Conservation (phyloP, 108 stramenopile species). For the Aurantiochytrium sp. region DNA sequence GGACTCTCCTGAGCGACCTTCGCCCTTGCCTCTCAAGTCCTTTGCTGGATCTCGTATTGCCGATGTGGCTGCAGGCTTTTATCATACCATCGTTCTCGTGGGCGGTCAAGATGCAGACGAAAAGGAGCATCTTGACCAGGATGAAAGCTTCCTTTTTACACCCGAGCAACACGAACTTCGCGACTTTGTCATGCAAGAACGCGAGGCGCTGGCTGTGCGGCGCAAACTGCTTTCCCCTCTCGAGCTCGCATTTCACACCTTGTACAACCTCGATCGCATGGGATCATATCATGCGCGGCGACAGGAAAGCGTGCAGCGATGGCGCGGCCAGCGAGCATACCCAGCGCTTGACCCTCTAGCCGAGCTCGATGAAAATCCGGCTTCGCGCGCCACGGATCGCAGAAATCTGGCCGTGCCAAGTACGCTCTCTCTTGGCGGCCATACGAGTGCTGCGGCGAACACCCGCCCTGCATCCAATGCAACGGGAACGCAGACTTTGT, state of each 20-base stretch:
- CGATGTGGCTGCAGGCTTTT: slow-evolving; percentile 53
- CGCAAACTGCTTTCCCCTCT: background rate
- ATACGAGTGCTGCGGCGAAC: background rate
- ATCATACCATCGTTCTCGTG: slow-evolving; percentile 49
- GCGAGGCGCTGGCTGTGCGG: background rate
- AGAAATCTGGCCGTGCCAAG: too few relatives aligned
- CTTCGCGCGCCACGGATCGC: too few relatives aligned
- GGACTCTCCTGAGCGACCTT: slow-evolving; percentile 45
- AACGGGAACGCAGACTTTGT: background rate
- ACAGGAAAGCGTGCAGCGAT: background rate
- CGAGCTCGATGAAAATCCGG: background rate
- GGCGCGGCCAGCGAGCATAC: background rate
- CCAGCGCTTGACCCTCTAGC: background rate
- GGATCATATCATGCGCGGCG: background rate
- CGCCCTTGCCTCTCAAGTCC: slow-evolving; percentile 38
- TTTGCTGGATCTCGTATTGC: slow-evolving; percentile 46
- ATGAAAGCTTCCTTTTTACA: background rate
- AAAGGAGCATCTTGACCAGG: background rate
- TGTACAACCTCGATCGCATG: background rate
- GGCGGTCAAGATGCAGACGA: slow-evolving; percentile 12
- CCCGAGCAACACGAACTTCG: background rate
- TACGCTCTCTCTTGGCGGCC: background rate
- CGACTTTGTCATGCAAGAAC: background rate
- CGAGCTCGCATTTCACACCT: background rate
- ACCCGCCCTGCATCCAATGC: background rate